Conservation (phyloP, 306 rosid genomes). For the Trifolium pratense region DNA sequence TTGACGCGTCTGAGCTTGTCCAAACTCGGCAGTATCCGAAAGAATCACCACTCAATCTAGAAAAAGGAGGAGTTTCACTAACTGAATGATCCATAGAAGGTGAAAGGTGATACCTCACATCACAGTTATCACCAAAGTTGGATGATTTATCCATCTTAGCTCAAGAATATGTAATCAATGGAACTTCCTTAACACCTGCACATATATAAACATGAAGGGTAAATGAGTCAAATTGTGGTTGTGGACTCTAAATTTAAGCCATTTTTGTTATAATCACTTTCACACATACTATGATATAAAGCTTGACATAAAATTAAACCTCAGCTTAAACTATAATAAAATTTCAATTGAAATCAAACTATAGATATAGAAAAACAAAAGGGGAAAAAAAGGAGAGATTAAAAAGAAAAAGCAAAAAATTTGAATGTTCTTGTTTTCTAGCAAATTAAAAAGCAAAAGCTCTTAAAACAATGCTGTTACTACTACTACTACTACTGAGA, state of each 20-base stretch:
- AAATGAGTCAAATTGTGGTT: constrained; percentile 33
- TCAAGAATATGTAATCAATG: constrained; percentile 38
- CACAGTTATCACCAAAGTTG: constrained; percentile 55
- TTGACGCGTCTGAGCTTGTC: constrained; percentile 76
- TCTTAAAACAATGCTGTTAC: constrained; percentile 41
- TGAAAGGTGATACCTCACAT: constrained; percentile 67
- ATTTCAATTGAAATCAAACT: constrained; percentile 35
- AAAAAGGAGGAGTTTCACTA: constrained; percentile 42
- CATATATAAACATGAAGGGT: constrained; percentile 40
- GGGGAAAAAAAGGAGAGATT: constrained; percentile 25
- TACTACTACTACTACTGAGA: too few species aligned
- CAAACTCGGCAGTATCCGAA: constrained; percentile 46
- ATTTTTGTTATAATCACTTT: constrained; percentile 14
- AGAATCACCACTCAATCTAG: constrained; percentile 67
- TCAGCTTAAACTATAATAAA: too few species aligned
- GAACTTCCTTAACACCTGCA: too few species aligned
- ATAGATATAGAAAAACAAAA: constrained; percentile 41
- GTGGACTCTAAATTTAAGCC: constrained; percentile 40
- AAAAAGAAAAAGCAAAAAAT: constrained; percentile 43
- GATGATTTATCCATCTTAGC: constrained; percentile 62
- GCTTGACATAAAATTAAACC: too few species aligned
- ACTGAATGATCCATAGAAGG: constrained; percentile 62
- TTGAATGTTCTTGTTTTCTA: constrained; percentile 43
- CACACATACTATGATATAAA: constrained; percentile 43
- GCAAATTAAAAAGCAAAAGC: constrained; percentile 51